Percentiles rank a stretch among this genome's conserved stretches.
Evolutionary conservation across 257 asterid species (phyloP).

Genomic region (Verbascum thapsus): DNA sequence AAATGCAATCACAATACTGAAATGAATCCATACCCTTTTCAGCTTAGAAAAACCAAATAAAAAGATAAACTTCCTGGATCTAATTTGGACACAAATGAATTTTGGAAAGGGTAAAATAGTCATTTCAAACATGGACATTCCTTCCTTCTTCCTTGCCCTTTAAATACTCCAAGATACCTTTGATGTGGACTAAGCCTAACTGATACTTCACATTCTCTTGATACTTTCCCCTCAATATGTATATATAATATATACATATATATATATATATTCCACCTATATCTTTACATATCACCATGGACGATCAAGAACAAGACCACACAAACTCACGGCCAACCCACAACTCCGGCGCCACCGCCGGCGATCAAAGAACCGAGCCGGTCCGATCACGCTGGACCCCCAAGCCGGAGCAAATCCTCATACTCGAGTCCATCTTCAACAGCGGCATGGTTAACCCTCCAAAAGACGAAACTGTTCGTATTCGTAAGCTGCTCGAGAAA

Average conservation of each 20-base stretch:
- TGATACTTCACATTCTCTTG: conserved; percentile 8
- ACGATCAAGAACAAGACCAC: conserved; percentile 40
- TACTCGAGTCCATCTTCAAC: conserved; percentile 79
- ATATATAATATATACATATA: too few relatives aligned
- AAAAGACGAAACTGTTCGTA: conserved; percentile 64
- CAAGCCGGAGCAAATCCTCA: conserved; percentile 78
- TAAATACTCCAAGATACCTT: conserved; percentile 31
- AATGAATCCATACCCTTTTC: too few relatives aligned
- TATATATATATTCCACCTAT: too few relatives aligned
- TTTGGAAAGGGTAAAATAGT: conserved; percentile 29
- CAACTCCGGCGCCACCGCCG: conserved; percentile 23
- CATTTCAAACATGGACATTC: conserved; percentile 33
- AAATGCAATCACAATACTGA: too few relatives aligned
- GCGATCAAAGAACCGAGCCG: conserved; percentile 40
- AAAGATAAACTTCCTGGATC: too few relatives aligned
- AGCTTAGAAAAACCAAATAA: too few relatives aligned
- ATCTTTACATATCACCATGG: conserved; percentile 38
- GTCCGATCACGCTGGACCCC: conserved; percentile 79
- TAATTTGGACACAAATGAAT: too few relatives aligned
- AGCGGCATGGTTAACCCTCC: conserved; percentile 85
- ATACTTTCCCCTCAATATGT: not conserved
- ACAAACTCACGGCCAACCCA: not conserved
- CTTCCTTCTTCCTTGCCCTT: conserved; percentile 30
- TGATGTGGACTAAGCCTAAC: conserved; percentile 36
- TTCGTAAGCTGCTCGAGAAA: conserved; percentile 62